These are phyloP conservation scores for Ajuga reptans DNA, from an alignment of 305 asterid species.

Conservation along the genomic window DNA sequence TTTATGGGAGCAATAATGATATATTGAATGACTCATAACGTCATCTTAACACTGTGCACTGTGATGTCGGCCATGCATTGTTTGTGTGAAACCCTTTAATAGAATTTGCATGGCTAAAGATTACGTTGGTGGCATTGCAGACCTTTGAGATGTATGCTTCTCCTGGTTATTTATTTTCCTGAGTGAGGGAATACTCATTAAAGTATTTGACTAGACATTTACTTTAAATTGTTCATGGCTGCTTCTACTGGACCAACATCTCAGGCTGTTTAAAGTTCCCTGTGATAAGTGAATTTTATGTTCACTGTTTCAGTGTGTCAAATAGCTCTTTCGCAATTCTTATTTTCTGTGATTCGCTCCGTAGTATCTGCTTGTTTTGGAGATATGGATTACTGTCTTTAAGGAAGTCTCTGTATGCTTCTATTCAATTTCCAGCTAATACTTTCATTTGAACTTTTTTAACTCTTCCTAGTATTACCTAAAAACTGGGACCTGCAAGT, in stretches of 20 bases:
- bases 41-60: background rate
- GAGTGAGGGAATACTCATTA: background rate
- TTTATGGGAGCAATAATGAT: background rate
- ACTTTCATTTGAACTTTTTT: constrained; percentile 19
- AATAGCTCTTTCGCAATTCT: constrained; percentile 8
- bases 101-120: background rate
- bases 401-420: constrained; percentile 11
- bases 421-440: constrained; percentile 11
- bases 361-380: constrained; percentile 13
- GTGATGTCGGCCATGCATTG: background rate
- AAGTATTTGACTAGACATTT: background rate
- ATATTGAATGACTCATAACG: background rate
- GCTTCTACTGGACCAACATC: background rate
- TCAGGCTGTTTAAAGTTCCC: background rate
- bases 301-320: background rate
- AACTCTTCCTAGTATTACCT: constrained; percentile 58
- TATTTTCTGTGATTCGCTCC: background rate
- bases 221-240: background rate
- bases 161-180: background rate
- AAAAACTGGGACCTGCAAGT: constrained; percentile 96
- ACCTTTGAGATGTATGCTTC: constrained; percentile 13
- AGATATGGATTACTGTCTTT: background rate
- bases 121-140: background rate
- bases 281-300: background rate
- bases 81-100: background rate